Percentiles rank a stretch among this genome's conserved stretches.
Conservation (phyloP, 75 land plant species). For the Isoetes taiwanensis region DNA sequence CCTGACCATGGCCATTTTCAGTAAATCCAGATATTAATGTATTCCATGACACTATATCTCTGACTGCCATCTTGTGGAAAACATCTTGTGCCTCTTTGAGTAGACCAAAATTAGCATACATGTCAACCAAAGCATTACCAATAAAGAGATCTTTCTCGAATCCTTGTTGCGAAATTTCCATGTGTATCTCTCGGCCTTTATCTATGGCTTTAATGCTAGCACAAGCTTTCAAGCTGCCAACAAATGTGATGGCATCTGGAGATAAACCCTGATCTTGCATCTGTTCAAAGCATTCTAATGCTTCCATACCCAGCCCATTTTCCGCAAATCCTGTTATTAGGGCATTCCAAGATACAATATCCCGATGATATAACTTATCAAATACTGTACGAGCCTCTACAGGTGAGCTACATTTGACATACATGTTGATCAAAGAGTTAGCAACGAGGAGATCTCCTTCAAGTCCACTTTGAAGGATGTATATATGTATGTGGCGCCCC, state of each 20-base stretch:
- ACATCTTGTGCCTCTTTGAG: background rate
- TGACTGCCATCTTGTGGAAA: constrained; percentile 1
- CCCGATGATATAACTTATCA: background rate
- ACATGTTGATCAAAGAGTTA: constrained; percentile 11
- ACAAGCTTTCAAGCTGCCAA: constrained; percentile 19
- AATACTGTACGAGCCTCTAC: constrained; percentile 8
- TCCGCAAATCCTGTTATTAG: constrained; percentile 24
- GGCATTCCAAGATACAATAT: constrained; percentile 21
- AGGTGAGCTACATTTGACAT: constrained; percentile 1
- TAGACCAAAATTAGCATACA: background rate
- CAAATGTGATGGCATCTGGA: constrained; percentile 24
- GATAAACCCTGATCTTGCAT: constrained; percentile 20
- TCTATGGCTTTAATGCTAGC: background rate
- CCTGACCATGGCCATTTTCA: constrained; percentile 18
- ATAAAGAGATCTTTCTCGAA: background rate
- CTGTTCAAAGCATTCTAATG: constrained; percentile 2
- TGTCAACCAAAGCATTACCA: background rate
- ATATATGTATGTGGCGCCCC: too few species aligned
- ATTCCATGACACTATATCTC: constrained; percentile 15
- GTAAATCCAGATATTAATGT: constrained; percentile 27
- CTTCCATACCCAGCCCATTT: background rate
- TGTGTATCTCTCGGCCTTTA: background rate
- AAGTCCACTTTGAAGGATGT: too few species aligned
- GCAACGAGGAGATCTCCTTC: too few species aligned
- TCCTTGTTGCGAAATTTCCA: background rate